Evolutionary conservation across 164 flowering plant species (phyloP).

Genomic region (grape (Vitis vinifera)): DNA sequence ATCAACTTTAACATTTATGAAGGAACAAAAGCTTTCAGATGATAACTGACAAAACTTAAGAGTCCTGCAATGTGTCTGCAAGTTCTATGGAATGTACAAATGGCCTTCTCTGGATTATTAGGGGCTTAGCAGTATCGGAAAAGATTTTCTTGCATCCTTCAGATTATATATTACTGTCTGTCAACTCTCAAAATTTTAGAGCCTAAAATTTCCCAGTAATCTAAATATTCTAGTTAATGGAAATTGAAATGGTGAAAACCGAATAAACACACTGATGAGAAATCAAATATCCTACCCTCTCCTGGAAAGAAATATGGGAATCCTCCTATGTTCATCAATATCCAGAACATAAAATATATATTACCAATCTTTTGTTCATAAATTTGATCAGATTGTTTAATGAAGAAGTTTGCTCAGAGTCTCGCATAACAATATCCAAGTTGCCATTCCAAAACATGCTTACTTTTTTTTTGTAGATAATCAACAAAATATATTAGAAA

Average conservation of each 20-base stretch:
- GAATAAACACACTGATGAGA: neutral
- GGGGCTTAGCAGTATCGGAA: neutral
- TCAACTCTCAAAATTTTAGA: neutral
- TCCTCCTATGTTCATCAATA: neutral
- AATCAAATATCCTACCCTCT: neutral
- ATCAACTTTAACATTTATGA: neutral
- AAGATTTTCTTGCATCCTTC: neutral
- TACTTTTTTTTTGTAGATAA: neutral
- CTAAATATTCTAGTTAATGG: neutral
- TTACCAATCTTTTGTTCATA: neutral
- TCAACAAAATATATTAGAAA: too few species aligned
- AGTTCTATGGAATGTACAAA: neutral
- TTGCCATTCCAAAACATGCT: neutral
- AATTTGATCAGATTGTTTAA: neutral
- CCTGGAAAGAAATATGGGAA: neutral
- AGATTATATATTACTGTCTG: neutral
- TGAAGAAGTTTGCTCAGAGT: neutral
- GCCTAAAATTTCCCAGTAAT: neutral
- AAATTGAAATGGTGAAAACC: too few species aligned
- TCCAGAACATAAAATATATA: neutral
- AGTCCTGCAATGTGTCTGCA: neutral
- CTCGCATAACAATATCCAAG: neutral
- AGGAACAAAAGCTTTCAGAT: neutral
- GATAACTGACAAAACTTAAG: neutral
- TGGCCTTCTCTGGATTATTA: neutral